These are phyloP conservation scores for Cutaneotrichosporon spelunceum DNA, from an alignment of 1,284 basidiomycete species.

Conservation along the genomic window DNA sequence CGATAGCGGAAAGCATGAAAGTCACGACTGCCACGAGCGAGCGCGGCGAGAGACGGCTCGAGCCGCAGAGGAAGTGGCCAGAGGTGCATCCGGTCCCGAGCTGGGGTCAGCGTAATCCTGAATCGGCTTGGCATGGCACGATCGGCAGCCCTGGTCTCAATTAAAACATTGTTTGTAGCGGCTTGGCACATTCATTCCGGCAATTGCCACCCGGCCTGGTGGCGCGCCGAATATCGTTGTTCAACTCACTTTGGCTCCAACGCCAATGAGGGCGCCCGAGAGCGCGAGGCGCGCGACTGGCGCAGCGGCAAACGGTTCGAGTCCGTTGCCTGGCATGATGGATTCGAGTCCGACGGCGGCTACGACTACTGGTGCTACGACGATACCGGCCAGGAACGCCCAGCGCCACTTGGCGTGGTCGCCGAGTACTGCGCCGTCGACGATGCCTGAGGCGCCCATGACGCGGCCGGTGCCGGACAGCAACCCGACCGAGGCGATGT, in stretches of 20 bases:
- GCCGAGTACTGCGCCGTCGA: constrained; percentile 59
- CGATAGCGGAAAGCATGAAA: constrained; percentile 59
- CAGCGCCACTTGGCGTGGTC: constrained; percentile 49
- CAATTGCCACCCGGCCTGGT: neutral
- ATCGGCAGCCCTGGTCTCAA: too few species aligned
- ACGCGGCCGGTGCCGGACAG: constrained; percentile 60
- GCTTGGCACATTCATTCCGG: too few species aligned
- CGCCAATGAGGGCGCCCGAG: constrained; percentile 62
- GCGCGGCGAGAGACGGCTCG: constrained; percentile 62
- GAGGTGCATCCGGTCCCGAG: constrained; percentile 21
- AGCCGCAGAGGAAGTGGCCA: constrained; percentile 67
- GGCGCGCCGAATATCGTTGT: neutral
- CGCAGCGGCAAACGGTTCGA: constrained; percentile 45
- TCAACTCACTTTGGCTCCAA: constrained; percentile 60
- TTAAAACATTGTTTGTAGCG: too few species aligned
- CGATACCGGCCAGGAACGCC: constrained; percentile 39
- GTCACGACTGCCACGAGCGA: constrained; percentile 56
- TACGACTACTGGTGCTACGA: constrained; percentile 35
- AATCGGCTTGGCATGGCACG: too few species aligned
- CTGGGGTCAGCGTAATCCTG: constrained; percentile 15
- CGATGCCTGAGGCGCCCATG: constrained; percentile 64
- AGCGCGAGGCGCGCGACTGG: constrained; percentile 48
- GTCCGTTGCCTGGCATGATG: constrained; percentile 57
- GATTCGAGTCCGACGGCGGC: constrained; percentile 29
- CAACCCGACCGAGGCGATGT: constrained; percentile 59